These are phyloP conservation scores for Claviceps purpurea DNA, from an alignment of 2,329 filamentous ascomycete genomes.

Conservation along the genomic window DNA sequence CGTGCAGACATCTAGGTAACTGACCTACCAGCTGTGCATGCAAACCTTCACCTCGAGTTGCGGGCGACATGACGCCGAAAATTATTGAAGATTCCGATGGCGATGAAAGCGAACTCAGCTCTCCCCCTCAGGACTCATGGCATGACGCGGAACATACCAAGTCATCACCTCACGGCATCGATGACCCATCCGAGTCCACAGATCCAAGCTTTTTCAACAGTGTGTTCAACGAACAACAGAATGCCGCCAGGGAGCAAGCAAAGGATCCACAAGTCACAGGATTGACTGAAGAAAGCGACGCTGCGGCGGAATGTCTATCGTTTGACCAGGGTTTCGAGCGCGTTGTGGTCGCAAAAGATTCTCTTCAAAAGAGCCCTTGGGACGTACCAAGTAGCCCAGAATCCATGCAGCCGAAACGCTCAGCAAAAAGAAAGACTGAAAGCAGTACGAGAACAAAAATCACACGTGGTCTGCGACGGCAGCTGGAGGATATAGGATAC, in stretches of 20 bases:
- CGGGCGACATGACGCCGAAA: constrained; percentile 9
- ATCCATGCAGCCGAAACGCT: neutral
- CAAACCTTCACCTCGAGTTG: neutral
- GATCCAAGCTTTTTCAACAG: constrained; percentile 33
- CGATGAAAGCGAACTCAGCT: constrained; percentile 10
- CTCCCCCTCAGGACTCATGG: neutral
- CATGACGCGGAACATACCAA: neutral
- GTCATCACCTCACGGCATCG: constrained; percentile 7
- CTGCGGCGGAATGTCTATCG: neutral
- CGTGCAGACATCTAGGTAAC: neutral
- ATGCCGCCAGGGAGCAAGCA: constrained; percentile 13
- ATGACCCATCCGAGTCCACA: constrained; percentile 27
- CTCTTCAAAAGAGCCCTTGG: constrained; percentile 22
- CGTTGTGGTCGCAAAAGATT: neutral
- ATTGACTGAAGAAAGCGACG: neutral
- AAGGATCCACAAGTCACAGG: neutral
- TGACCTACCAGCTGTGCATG: neutral
- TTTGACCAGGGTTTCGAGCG: constrained; percentile 7
- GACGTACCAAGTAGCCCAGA: constrained; percentile 32
- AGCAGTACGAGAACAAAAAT: constrained; percentile 7
- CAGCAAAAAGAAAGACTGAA: neutral
- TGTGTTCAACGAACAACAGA: constrained; percentile 33
- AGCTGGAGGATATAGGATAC: constrained; percentile 9
- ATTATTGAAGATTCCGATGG: constrained; percentile 28
- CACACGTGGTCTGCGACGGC: constrained; percentile 8